Evolutionary conservation across 2,329 filamentous ascomycete species (phyloP).

Genomic region (Trichoderma sp.): DNA sequence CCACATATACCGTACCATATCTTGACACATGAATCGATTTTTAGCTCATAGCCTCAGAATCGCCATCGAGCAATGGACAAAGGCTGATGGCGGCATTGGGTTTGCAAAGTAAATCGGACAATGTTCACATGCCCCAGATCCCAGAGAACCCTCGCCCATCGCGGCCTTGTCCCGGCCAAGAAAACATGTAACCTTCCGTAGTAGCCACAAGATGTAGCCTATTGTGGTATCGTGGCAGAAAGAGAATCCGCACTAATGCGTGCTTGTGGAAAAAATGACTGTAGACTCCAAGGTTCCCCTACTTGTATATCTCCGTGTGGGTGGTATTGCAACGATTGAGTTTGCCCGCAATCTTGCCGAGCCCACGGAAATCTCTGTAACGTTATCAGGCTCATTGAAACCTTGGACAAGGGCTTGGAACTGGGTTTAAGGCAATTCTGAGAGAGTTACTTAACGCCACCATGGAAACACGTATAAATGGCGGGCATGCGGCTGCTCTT

Average conservation of each 20-base stretch:
- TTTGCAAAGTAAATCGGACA: not conserved
- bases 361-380: not conserved
- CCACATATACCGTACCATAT: not conserved
- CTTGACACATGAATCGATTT: not conserved
- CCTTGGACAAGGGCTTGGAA: not conserved
- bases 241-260: not conserved
- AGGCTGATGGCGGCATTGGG: too few species aligned
- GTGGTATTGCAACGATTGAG: not conserved
- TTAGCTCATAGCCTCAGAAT: not conserved
- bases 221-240: not conserved
- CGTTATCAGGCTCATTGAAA: not conserved
- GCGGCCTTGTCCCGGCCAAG: not conserved
- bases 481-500: not conserved
- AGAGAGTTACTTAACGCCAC: not conserved
- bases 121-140: not conserved
- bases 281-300: not conserved
- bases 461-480: not conserved
- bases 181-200: not conserved
- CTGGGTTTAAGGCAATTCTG: not conserved
- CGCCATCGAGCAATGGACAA: not conserved
- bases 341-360: constrained; percentile 19
- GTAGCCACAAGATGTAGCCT: not conserved
- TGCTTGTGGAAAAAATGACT: not conserved
- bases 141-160: not conserved
- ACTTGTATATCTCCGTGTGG: not conserved